A percentile compares a stretch with the other conserved stretches of the same genome.
Conservation (phyloP, 73 alveolate genomes). For the Stentor roeselii region DNA sequence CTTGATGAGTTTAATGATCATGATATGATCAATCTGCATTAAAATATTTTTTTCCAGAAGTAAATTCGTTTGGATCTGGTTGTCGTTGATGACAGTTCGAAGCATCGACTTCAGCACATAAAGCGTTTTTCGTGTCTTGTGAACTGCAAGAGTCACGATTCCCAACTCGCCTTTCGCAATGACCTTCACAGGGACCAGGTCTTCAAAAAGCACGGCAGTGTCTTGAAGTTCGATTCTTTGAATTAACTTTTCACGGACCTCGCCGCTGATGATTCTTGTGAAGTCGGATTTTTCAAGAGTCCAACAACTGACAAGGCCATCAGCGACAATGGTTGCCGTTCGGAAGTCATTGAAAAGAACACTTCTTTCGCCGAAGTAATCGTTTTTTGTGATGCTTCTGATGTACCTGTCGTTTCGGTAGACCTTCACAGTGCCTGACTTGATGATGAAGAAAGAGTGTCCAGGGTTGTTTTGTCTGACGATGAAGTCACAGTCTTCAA, state of each 20-base stretch:
- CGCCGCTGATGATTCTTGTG: conserved; percentile 46
- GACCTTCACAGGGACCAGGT: conserved; percentile 43
- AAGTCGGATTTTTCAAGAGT: conserved; percentile 65
- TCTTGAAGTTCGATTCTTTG: conserved; percentile 57
- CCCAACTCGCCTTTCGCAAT: conserved; percentile 79
- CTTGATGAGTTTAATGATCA: conserved; percentile 56
- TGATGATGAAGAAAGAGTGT: conserved; percentile 54
- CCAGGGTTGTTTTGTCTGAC: conserved; percentile 54
- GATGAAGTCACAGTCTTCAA: conserved; percentile 33
- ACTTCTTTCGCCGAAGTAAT: conserved; percentile 78
- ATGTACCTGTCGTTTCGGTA: conserved; percentile 34
- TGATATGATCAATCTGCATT: conserved; percentile 62
- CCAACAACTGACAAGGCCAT: conserved; percentile 43
- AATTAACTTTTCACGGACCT: conserved; percentile 49
- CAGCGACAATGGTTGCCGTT: conserved; percentile 61
- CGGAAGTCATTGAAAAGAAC: conserved; percentile 57
- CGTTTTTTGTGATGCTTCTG: conserved; percentile 58
- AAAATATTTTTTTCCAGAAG: conserved; percentile 54
- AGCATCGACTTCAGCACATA: conserved; percentile 70
- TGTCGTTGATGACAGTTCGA: conserved; percentile 47
- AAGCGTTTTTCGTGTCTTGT: conserved; percentile 41
- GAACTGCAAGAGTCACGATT: conserved; percentile 59
- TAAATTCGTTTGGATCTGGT: conserved; percentile 50
- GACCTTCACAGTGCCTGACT: conserved; percentile 64
- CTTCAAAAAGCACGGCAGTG: conserved; percentile 47